phyloP scores from a whole-genome alignment of 1,284 basidiomycete species.

The Cutaneotrichosporon cutaneum region DNA sequence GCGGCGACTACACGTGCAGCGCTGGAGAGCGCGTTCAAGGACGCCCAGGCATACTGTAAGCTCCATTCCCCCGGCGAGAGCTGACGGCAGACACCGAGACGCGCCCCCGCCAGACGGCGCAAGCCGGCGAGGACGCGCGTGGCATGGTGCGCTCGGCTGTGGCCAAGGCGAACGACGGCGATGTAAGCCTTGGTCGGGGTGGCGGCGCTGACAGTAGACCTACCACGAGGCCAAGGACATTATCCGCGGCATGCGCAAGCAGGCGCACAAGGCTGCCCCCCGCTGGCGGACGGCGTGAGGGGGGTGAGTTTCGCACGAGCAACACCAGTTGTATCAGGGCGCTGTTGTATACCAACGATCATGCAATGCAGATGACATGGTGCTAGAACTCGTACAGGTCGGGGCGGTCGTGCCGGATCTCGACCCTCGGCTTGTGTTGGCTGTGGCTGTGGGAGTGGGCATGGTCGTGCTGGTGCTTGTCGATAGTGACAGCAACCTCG shows the following conservation, averaged over 20 bases:
- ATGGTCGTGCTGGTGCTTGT: slow-evolving; percentile 13
- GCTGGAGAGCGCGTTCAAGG: background rate
- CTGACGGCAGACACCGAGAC: background rate
- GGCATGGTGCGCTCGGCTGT: background rate
- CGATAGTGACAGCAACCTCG: background rate
- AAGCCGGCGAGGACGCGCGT: background rate
- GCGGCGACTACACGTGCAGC: background rate
- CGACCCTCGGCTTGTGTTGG: slow-evolving; percentile 21
- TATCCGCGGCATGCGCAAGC: background rate
- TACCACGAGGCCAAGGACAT: background rate
- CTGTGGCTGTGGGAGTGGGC: slow-evolving; percentile 14
- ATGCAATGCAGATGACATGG: slow-evolving; percentile 1
- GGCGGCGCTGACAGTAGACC: background rate
- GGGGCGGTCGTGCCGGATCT: slow-evolving; percentile 51
- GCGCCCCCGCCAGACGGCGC: background rate
- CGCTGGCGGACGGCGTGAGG: background rate
- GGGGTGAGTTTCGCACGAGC: background rate
- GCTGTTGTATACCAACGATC: background rate
- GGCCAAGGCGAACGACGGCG: background rate
- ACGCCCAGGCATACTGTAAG: background rate
- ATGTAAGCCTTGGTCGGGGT: background rate
- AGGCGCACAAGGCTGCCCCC: background rate
- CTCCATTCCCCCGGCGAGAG: too few species aligned
- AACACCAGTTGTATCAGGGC: background rate
- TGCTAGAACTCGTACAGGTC: slow-evolving; percentile 56